Conservation (phyloP, 169 alveolate genomes). For the Babesia sp. region DNA sequence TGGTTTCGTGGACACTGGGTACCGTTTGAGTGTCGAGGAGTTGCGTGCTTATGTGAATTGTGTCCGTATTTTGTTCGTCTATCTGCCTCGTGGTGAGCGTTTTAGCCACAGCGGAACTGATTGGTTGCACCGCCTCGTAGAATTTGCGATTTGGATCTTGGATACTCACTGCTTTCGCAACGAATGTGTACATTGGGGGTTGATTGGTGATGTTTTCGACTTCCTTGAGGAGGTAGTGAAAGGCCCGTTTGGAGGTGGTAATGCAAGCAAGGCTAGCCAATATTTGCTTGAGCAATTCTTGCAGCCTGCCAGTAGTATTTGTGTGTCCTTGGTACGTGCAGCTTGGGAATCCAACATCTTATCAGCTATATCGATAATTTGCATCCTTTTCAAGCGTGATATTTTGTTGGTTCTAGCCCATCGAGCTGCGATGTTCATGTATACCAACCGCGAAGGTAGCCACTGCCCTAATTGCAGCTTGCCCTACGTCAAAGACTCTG, state of each 20-base stretch:
- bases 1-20: neutral
- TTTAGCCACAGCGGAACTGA: slow-evolving; percentile 23
- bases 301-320: slow-evolving; percentile 43
- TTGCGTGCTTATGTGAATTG: slow-evolving; percentile 26
- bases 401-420: slow-evolving; percentile 42
- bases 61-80: slow-evolving; percentile 15
- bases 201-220: slow-evolving; percentile 36
- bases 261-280: slow-evolving; percentile 46
- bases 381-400: slow-evolving; percentile 59
- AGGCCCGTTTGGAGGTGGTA: slow-evolving; percentile 45
- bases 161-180: slow-evolving; percentile 31
- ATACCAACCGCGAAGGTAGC: slow-evolving; percentile 11
- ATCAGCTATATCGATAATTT: slow-evolving; percentile 44
- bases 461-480: slow-evolving; percentile 35
- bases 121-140: slow-evolving; percentile 46
- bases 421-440: slow-evolving; percentile 23
- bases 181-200: slow-evolving; percentile 27
- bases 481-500: neutral
- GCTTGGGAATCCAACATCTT: slow-evolving; percentile 43
- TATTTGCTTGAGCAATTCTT: slow-evolving; percentile 54
- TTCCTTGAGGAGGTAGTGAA: slow-evolving; percentile 40
- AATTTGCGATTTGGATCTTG: slow-evolving; percentile 24
- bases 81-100: slow-evolving; percentile 40
- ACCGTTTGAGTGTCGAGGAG: slow-evolving; percentile 17
- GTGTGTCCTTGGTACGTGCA: slow-evolving; percentile 47